A percentile compares a stretch with the other conserved stretches of the same genome.
These are phyloP conservation scores for Yarrowia phangngaensis DNA, from an alignment of 805 yeast species.

Conservation along the genomic window DNA sequence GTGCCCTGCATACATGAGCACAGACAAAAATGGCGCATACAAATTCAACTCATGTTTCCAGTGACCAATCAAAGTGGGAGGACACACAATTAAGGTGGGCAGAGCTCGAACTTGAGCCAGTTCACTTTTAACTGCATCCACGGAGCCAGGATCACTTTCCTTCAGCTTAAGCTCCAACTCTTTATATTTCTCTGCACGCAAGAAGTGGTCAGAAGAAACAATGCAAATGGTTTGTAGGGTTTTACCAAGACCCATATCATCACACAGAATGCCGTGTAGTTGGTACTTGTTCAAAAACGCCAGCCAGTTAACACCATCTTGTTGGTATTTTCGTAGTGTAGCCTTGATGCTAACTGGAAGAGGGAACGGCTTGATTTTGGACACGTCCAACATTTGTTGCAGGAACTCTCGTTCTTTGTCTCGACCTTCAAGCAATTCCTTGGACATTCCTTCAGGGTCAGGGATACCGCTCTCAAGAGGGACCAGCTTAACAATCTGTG, in stretches of 20 bases:
- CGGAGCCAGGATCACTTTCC: slow-evolving; percentile 4
- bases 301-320: slow-evolving; percentile 97
- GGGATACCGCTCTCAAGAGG: slow-evolving; percentile 97
- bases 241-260: slow-evolving; percentile 98
- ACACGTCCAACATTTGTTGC: slow-evolving; percentile 96
- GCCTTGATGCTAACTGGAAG: slow-evolving; percentile 92
- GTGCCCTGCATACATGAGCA: slow-evolving; percentile 88
- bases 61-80: slow-evolving; percentile 96
- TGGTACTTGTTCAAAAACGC: slow-evolving; percentile 93
- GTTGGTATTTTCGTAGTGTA: slow-evolving; percentile 89
- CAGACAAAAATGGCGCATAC: slow-evolving; percentile 81
- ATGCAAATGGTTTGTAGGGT: slow-evolving; percentile 96
- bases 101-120: slow-evolving; percentile 65
- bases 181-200: slow-evolving; percentile 66
- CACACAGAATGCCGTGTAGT: slow-evolving; percentile 95
- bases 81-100: slow-evolving; percentile 87
- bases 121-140: slow-evolving; percentile 45
- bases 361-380: slow-evolving; percentile 79
- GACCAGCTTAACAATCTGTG: slow-evolving; percentile 88
- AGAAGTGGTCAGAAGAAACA: slow-evolving; percentile 90
- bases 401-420: slow-evolving; percentile 92
- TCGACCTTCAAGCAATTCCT: slow-evolving; percentile 76
- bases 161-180: slow-evolving; percentile 14
- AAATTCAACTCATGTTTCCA: slow-evolving; percentile 95
- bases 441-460: slow-evolving; percentile 89